Percentiles rank a stretch among this genome's conserved stretches.
Evolutionary conservation across 495 filamentous ascomycete species (phyloP).

Genomic region (Elasticomyces elasticus): DNA sequence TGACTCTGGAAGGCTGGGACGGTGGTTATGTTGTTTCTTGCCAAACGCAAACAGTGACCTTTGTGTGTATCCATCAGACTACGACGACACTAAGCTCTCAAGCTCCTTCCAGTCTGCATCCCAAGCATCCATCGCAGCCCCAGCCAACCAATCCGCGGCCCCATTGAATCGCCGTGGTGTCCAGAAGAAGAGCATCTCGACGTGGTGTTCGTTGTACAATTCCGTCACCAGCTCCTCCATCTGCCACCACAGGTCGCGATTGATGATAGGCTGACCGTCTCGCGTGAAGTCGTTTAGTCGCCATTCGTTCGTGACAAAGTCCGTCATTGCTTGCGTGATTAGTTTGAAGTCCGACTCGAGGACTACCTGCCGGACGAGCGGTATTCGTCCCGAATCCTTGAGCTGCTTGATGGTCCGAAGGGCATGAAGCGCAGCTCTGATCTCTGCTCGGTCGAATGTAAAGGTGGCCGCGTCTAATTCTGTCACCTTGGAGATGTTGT

Average conservation of each 20-base stretch:
- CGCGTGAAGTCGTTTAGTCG: background rate
- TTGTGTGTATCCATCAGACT: too few relatives aligned
- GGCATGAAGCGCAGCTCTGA: background rate
- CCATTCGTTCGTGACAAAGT: background rate
- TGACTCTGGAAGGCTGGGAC: background rate
- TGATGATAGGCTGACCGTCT: background rate
- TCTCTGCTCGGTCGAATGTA: background rate
- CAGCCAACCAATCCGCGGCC: too few relatives aligned
- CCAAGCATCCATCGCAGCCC: too few relatives aligned
- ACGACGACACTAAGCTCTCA: too few relatives aligned
- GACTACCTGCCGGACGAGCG: background rate
- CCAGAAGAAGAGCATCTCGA: too few relatives aligned
- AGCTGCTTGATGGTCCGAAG: background rate
- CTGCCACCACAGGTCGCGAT: background rate
- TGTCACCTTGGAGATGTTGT: background rate
- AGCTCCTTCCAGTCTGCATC: too few relatives aligned
- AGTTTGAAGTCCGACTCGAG: background rate
- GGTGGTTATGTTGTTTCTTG: background rate
- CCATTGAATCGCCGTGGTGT: too few relatives aligned
- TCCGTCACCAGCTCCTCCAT: too few relatives aligned
- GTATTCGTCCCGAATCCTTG: background rate
- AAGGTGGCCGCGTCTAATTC: background rate
- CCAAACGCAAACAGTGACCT: too few relatives aligned
- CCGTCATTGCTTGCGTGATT: background rate
- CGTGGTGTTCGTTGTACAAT: too few relatives aligned